Conservation (phyloP, 2,329 filamentous ascomycete species). For the Onygena corvina region DNA sequence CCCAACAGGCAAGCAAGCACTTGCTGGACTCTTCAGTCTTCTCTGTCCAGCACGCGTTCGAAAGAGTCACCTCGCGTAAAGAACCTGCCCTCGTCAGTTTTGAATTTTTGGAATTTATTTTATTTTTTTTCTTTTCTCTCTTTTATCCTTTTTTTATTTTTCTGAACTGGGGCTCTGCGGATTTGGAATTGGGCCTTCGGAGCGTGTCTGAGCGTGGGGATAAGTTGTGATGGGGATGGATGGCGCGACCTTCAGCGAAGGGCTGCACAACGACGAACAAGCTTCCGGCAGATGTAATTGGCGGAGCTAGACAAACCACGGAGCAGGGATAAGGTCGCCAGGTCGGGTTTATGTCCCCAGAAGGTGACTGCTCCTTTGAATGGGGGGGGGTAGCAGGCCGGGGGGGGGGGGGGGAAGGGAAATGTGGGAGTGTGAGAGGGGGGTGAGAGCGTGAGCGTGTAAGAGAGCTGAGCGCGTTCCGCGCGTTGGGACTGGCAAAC, state of each 20-base stretch:
- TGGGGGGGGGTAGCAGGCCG: not conserved
- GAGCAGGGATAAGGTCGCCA: constrained; percentile 7
- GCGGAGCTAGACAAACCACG: constrained; percentile 5
- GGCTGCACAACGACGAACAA: constrained; percentile 8
- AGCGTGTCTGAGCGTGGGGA: constrained; percentile 3
- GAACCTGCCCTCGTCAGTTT: not conserved
- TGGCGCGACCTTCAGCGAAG: constrained; percentile 4
- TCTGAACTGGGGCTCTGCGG: constrained; percentile 7
- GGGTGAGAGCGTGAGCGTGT: no score
- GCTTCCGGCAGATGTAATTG: constrained; percentile 6
- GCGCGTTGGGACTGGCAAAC: no score
- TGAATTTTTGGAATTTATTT: not conserved
- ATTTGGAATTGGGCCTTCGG: constrained; percentile 13
- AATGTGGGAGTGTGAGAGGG: no score
- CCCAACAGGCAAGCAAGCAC: constrained; percentile 3
- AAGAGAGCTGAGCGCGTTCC: no score
- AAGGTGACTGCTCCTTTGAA: not conserved
- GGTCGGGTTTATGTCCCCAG: constrained; percentile 3
- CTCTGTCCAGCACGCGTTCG: constrained; percentile 7
- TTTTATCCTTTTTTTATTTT: not conserved
- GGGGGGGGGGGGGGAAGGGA: not conserved
- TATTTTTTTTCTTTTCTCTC: not conserved
- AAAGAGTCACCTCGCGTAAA: constrained; percentile 3
- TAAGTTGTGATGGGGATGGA: constrained; percentile 7
- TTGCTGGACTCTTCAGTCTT: constrained; percentile 2